A percentile compares a stretch with the other conserved stretches of the same genome.
phyloP scores from a whole-genome alignment of 2,329 filamentous ascomycete species.

The Lojkania enalia region DNA sequence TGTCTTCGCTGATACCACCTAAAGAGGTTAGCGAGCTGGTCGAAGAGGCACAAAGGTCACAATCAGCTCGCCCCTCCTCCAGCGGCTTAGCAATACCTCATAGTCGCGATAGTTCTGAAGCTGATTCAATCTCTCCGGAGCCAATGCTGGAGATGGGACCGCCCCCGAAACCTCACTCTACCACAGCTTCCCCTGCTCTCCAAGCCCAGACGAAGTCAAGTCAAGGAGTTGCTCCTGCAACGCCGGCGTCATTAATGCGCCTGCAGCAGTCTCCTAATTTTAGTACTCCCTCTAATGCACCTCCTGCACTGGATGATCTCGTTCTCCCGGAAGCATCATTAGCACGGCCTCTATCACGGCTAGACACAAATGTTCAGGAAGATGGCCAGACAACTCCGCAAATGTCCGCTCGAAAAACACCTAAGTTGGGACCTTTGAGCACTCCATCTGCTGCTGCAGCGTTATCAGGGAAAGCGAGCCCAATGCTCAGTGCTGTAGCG shows the following conservation, averaged over 20 bases:
- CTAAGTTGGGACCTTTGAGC: slow-evolving; percentile 63
- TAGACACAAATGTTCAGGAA: slow-evolving; percentile 55
- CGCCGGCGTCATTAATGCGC: slow-evolving; percentile 82
- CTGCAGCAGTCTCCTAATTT: slow-evolving; percentile 45
- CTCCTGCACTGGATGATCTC: slow-evolving; percentile 60
- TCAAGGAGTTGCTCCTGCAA: slow-evolving; percentile 56
- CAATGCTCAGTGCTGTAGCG: slow-evolving; percentile 56
- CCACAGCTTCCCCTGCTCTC: slow-evolving; percentile 69
- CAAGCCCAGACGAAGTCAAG: slow-evolving; percentile 46
- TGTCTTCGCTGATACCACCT: slow-evolving; percentile 49
- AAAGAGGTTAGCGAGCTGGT: slow-evolving; percentile 50
- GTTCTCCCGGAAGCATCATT: slow-evolving; percentile 71
- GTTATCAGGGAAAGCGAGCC: slow-evolving; percentile 50
- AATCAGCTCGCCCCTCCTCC: slow-evolving; percentile 24
- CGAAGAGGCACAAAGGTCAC: slow-evolving; percentile 39
- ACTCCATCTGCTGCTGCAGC: slow-evolving; percentile 43
- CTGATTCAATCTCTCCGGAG: slow-evolving; percentile 56
- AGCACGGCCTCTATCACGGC: slow-evolving; percentile 53
- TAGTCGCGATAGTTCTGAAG: slow-evolving; percentile 47
- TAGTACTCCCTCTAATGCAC: slow-evolving; percentile 23
- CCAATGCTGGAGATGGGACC: slow-evolving; percentile 58
- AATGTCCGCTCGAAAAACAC: slow-evolving; percentile 68
- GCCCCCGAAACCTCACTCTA: slow-evolving; percentile 66
- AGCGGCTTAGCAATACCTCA: slow-evolving; percentile 26
- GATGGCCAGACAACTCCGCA: slow-evolving; percentile 60